Evolutionary conservation across 345 rosid genomes (phyloP), one percentile per base, ranked within the genome.

Genomic region (Isatis tinctoria): DNA sequence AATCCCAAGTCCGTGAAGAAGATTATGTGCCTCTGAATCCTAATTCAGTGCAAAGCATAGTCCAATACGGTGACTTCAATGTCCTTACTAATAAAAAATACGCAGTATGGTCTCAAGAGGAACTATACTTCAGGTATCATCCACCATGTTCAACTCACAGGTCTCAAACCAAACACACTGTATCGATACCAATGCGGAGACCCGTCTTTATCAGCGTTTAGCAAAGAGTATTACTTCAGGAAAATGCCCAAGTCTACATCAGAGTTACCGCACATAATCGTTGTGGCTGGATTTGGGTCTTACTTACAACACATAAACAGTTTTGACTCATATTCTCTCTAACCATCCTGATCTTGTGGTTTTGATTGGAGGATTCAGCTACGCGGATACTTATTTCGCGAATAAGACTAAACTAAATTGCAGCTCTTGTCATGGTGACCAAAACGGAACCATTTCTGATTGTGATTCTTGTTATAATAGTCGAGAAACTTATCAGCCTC

Each of bases 401-500:
- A 85, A 90, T 69, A 91, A 92, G 69, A 83, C 87, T 26, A 82
- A 76, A 27, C 58, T 85, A 24, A 81, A 82, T 57, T 88, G 94
- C n/a, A n/a, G n/a, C n/a, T n/a, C n/a, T n/a, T n/a, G n/a, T n/a
- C n/a, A n/a, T n/a, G n/a, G n/a, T n/a, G n/a, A n/a, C n/a, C n/a
- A n/a, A n/a, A n/a, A n/a, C n/a, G n/a, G n/a, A n/a, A n/a, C n/a
- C n/a, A n/a, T n/a, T n/a, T n/a, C n/a, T n/a, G n/a, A n/a, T n/a
- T n/a, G n/a, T n/a, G n/a, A n/a, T n/a, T n/a, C n/a, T n/a, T n/a
- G n/a, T n/a, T n/a, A n/a, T n/a, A n/a, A n/a, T n/a, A n/a, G n/a
- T n/a, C n/a, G n/a, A n/a, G 88, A 88, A 77, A 83, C 84, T 2
- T 92, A 88, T 79, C 98, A 94, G 82, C 98, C 98, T 82, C 93